Conservation (phyloP, 202 grass and related monocot genomes). For the Setaria viridis region DNA sequence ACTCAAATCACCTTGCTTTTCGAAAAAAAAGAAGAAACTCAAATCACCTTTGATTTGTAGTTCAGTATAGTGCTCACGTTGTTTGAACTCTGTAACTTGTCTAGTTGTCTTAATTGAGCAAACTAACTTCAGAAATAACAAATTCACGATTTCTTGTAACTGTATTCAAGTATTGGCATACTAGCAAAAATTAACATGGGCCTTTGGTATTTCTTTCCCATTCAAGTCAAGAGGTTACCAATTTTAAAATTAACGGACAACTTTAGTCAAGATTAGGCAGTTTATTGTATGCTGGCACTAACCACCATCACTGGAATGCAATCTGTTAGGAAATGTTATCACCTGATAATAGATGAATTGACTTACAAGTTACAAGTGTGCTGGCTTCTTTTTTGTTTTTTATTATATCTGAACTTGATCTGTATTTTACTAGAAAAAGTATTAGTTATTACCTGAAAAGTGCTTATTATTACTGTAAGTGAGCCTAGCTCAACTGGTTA, state of each 20-base stretch:
- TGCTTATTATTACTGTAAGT: neutral
- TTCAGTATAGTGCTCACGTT: conserved; percentile 25
- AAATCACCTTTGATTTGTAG: conserved; percentile 14
- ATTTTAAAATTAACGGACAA: neutral
- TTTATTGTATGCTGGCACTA: conserved; percentile 7
- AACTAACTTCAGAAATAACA: conserved; percentile 17
- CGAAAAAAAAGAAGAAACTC: neutral
- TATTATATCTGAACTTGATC: conserved; percentile 5
- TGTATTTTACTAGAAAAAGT: neutral
- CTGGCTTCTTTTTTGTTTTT: conserved; percentile 30
- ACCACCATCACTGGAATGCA: neutral
- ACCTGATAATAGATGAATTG: conserved; percentile 24
- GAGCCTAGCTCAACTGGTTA: too few relatives aligned
- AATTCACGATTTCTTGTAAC: neutral
- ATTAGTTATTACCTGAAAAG: neutral
- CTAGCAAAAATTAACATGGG: neutral
- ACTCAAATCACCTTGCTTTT: neutral
- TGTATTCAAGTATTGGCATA: conserved; percentile 2
- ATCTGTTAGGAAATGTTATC: conserved; percentile 12
- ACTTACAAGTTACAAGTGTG: neutral
- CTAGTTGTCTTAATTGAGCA: conserved; percentile 29
- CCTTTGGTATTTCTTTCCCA: conserved; percentile 8
- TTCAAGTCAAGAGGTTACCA: neutral
- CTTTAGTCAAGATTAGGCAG: conserved; percentile 2
- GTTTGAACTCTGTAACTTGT: conserved; percentile 7